These are phyloP conservation scores for Benincasa hispida DNA, from an alignment of 306 rosid species.

Conservation along the genomic window DNA sequence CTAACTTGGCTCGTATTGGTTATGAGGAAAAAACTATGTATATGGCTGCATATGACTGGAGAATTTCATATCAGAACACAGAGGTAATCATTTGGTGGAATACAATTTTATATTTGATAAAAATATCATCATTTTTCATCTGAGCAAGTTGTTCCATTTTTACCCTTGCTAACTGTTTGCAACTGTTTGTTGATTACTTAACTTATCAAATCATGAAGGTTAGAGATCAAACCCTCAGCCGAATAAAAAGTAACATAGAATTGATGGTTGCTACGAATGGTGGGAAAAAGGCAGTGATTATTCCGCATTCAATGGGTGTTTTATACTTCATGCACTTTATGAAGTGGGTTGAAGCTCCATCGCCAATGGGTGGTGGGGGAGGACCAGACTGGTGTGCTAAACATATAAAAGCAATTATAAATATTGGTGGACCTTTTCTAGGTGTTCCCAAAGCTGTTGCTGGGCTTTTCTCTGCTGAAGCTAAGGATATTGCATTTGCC, in stretches of 20 bases:
- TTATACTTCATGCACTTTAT: slow-evolving; percentile 43
- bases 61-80: slow-evolving; percentile 75
- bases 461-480: slow-evolving; percentile 85
- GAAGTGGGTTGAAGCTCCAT: slow-evolving; percentile 93
- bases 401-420: slow-evolving; percentile 33
- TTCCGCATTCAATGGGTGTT: slow-evolving; percentile 41
- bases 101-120: not conserved
- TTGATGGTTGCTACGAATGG: slow-evolving; percentile 29
- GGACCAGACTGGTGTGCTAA: slow-evolving; percentile 35
- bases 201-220: slow-evolving; percentile 27
- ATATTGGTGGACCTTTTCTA: slow-evolving; percentile 57
- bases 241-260: slow-evolving; percentile 65
- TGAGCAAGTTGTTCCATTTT: not conserved
- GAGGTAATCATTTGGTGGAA: slow-evolving; percentile 31
- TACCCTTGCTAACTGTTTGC: not conserved
- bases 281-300: slow-evolving; percentile 27
- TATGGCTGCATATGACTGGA: slow-evolving; percentile 93
- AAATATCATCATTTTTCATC: not conserved
- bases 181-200: not conserved
- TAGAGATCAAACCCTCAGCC: slow-evolving; percentile 66
- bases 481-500: slow-evolving; percentile 70
- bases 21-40: slow-evolving; percentile 80
- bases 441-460: slow-evolving; percentile 79
- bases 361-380: slow-evolving; percentile 53
- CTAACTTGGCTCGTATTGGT: slow-evolving; percentile 76